Evolutionary conservation across 495 filamentous ascomycete species (phyloP), one percentile per base, ranked within the genome.

Genomic region (Lasiosphaeria hispida): DNA sequence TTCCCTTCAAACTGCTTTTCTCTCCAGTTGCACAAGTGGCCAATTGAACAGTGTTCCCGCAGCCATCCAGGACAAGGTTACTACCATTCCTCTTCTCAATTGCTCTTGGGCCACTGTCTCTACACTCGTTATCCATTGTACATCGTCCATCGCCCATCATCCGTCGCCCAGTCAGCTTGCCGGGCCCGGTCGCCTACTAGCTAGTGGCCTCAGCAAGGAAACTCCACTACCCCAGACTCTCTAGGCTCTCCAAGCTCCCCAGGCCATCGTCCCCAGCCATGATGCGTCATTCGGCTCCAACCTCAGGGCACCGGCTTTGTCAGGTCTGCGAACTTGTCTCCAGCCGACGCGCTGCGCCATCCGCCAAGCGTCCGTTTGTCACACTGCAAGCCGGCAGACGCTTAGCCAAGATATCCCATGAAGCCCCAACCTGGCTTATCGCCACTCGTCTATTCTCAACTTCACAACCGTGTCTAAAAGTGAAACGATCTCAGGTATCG

Each of bases 291-390:
- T 53, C 62, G n/a, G 57, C 50, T 35, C 58, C 57, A 42, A 48
- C 19, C 47, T 42, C 67, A 19, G 55, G 57, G 23, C 57, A 55
- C 33, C 64, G 48, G 42, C 52, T 66, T 40, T 67, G 64, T 57
- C 70, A 62, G 53, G 42, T 63, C 38, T 69, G 70, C 57, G 62
- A 58, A 50, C 49, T 68, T 55, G 48, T 64, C 51, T 48, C 52
- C 19, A 57, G 55, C 33, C 62, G 48, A 14, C 61, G 59, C 48
- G 39, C 51, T 44, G 17, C 51, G 23, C 59, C 37, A 10, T 45
- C 62, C 19, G 61, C 63, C 55, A 67, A 66, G 52, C 45, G 63
- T 10, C 30, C 62, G 40, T 56, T 65, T 34, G 60, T 62, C 23
- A 60, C 61, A 52, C 61, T 63, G 40, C 48, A 58, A 30, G 23